Evolutionary conservation across 345 rosid species (phyloP), one percentile per base, ranked within the genome.

Genomic region (Moringa oleifera): DNA sequence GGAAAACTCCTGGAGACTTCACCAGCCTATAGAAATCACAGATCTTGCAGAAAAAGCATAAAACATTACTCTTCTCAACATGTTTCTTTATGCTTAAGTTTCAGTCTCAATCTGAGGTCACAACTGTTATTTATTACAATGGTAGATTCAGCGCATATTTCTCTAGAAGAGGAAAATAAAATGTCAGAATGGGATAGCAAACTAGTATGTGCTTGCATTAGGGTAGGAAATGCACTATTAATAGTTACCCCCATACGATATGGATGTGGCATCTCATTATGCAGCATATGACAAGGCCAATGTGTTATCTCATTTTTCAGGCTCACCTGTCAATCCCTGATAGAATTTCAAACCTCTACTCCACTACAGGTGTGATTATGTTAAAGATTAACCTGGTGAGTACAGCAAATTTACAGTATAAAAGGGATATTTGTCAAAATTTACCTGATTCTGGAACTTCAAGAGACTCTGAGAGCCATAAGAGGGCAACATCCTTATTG

Each of bases 401-500:
- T 20, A 11, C 21, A 53, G 45, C 45, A 51, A 51, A 56, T 21
- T 23, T 52, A 37, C 18, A 28, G 28, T 23, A 46, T 24, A 20
- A 12, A 9, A 31, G 45, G 59, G 68, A 57, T 22, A 23, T 51
- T 54, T 10, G 15, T 20, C 23, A 56, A 46, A 37, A 0, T 47
- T 73, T 84, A 89, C 98, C 96, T 68, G 73, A 53, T 81, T 77
- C 67, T 81, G 79, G 52, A 92, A 89, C 57, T 84, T 82, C 61
- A 71, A 33, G 41, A 57, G 73, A 68, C 89, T 73, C 67, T 74
- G 79, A 66, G 87, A 80, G 49, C 95, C 88, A 66, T 84, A 92
- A 20, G 91, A 79, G 36, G 93, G 97, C 61, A 89, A 78, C 93
- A 92, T 92, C 79, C 86, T 89, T 58, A 92, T 81, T 61, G 91